These are phyloP conservation scores for Chytridium lagenaria DNA, from an alignment of 371 early-diverging fungal species.

Conservation along the genomic window DNA sequence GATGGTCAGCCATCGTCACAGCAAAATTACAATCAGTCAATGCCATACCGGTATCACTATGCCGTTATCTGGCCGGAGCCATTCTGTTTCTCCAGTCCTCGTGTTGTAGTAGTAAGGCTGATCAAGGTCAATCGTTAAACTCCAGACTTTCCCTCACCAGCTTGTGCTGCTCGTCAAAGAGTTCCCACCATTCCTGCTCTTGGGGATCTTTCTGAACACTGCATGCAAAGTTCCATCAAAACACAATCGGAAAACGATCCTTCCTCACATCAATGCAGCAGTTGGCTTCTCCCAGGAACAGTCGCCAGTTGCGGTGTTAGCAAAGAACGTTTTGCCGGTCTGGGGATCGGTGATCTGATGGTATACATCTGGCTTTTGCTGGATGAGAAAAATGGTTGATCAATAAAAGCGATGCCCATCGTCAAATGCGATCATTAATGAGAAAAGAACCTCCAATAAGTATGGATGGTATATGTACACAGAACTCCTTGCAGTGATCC, in stretches of 20 bases:
- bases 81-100: constrained; percentile 80
- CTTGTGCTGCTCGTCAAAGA: constrained; percentile 82
- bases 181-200: constrained; percentile 93
- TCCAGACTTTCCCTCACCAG: constrained; percentile 47
- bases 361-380: constrained; percentile 56
- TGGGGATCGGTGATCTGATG: constrained; percentile 86
- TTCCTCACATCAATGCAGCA: constrained; percentile 57
- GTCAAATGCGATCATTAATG: background rate
- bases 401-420: background rate
- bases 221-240: constrained; percentile 1
- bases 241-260: constrained; percentile 16
- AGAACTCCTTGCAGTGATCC: too few species aligned
- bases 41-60: constrained; percentile 78
- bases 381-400: background rate
- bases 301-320: constrained; percentile 74
- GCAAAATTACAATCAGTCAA: constrained; percentile 57
- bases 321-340: constrained; percentile 76
- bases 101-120: constrained; percentile 88
- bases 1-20: background rate
- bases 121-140: background rate
- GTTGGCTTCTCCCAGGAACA: constrained; percentile 63
- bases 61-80: constrained; percentile 79
- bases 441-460: too few species aligned
- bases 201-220: constrained; percentile 65
- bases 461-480: too few species aligned